phyloP scores from a whole-genome alignment of 2,329 filamentous ascomycete species.

The Trichothecium sympodiale region DNA sequence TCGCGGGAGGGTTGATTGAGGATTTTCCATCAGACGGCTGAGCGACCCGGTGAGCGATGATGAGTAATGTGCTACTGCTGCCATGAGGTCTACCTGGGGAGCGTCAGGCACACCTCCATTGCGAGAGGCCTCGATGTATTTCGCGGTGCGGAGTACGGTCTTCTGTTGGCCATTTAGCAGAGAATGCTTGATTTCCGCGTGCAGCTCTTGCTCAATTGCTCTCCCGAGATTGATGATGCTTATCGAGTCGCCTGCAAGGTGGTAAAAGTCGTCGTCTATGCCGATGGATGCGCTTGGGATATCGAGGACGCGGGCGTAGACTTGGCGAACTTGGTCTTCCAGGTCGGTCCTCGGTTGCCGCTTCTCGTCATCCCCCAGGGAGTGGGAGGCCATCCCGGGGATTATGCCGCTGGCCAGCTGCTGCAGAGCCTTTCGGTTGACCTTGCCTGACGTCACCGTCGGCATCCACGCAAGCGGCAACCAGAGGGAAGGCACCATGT shows the following conservation, averaged over 20 bases:
- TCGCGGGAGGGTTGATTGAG: not conserved
- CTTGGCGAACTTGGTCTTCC: constrained; percentile 17
- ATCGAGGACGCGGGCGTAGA: constrained; percentile 20
- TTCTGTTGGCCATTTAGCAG: not conserved
- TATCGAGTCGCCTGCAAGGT: constrained; percentile 31
- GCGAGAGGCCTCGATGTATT: not conserved
- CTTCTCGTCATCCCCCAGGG: not conserved
- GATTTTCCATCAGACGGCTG: not conserved
- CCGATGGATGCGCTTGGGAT: constrained; percentile 14
- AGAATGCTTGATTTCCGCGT: not conserved
- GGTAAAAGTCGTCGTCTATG: constrained; percentile 25
- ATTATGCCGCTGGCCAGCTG: not conserved
- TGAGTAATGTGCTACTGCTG: not conserved
- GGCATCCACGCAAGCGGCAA: constrained; percentile 3
- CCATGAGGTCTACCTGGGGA: not conserved
- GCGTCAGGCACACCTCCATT: not conserved
- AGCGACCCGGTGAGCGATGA: not conserved
- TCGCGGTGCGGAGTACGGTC: not conserved
- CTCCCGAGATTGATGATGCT: constrained; percentile 3
- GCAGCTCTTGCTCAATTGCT: not conserved
- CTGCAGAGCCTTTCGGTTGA: not conserved
- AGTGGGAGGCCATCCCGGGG: not conserved
- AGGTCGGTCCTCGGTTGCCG: not conserved
- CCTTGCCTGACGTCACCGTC: not conserved
- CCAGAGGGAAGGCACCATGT: constrained; percentile 7